A percentile compares a stretch with the other conserved stretches of the same genome.
These are phyloP conservation scores for Phytophthora fragariaefolia DNA, from an alignment of 352 stramenopile species.

Conservation along the genomic window DNA sequence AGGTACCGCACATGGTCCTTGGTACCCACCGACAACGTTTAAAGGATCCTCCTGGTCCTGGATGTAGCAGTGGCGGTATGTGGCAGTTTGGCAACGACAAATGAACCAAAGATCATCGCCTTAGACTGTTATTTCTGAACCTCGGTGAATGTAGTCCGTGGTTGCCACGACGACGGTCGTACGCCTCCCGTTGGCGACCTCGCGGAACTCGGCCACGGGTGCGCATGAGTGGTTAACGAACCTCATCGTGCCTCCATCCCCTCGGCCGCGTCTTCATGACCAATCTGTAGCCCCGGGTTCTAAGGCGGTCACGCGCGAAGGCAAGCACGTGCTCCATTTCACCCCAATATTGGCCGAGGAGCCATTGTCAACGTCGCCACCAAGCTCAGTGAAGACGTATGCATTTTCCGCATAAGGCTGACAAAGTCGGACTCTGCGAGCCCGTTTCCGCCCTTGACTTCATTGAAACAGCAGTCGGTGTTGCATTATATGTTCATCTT, in stretches of 20 bases:
- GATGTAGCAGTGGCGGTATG: constrained; percentile 1
- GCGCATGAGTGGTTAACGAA: constrained; percentile 13
- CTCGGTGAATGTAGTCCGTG: not conserved
- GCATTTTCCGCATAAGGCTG: not conserved
- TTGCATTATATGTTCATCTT: constrained; percentile 13
- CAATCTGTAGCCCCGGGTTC: not conserved
- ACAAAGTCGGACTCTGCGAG: constrained; percentile 2
- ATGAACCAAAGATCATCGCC: constrained; percentile 19
- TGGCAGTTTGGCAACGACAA: not conserved
- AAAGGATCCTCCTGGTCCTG: constrained; percentile 8
- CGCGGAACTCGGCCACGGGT: constrained; percentile 2
- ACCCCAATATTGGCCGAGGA: constrained; percentile 10
- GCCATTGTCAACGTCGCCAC: constrained; percentile 4
- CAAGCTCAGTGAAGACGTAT: not conserved
- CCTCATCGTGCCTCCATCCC: constrained; percentile 2
- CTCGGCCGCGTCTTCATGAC: constrained; percentile 7
- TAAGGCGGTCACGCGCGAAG: not conserved
- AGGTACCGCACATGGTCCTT: not conserved
- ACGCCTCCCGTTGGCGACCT: constrained; percentile 12
- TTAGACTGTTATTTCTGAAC: constrained; percentile 16
- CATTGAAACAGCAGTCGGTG: constrained; percentile 6
- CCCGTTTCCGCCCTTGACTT: constrained; percentile 11
- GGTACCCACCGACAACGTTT: not conserved
- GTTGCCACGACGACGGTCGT: constrained; percentile 11
- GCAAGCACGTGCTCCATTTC: constrained; percentile 9